Percentiles rank a stretch among this genome's conserved stretches.
Evolutionary conservation across 2,329 filamentous ascomycete species (phyloP).

Genomic region (Sporothrix humicola): DNA sequence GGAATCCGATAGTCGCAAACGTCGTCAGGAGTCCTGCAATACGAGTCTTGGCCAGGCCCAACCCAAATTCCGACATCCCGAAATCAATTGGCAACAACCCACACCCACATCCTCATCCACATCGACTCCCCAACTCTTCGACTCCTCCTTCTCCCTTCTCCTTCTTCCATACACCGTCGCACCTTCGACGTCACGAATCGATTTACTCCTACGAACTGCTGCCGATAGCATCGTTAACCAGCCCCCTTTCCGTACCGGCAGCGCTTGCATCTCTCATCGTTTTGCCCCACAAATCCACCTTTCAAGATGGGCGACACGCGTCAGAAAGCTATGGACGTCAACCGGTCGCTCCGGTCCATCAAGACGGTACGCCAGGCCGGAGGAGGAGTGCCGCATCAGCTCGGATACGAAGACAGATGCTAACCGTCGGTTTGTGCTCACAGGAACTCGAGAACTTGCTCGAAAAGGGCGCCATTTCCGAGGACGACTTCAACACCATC

Average conservation of each 20-base stretch:
- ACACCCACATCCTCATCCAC: not conserved
- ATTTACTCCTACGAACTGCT: not conserved
- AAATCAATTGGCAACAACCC: no score
- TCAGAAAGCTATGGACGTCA: slow-evolving; percentile 70
- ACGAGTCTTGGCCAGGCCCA: not conserved
- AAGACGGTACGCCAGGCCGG: slow-evolving; percentile 65
- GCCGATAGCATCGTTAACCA: not conserved
- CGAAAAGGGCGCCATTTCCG: slow-evolving; percentile 79
- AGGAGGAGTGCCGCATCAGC: no score
- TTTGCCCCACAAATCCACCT: not conserved
- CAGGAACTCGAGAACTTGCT: slow-evolving; percentile 60
- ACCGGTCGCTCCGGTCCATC: slow-evolving; percentile 84
- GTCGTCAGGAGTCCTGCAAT: not conserved
- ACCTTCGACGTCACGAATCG: not conserved
- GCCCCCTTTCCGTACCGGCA: not conserved
- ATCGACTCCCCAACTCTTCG: not conserved
- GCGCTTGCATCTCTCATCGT: not conserved
- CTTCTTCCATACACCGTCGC: not conserved
- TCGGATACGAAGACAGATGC: not conserved
- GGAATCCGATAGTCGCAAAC: slow-evolving; percentile 1
- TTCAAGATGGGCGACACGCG: slow-evolving; percentile 43
- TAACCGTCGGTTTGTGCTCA: not conserved
- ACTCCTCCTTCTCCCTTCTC: not conserved
- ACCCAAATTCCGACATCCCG: not conserved
- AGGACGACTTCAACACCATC: slow-evolving; percentile 76